phyloP scores from a whole-genome alignment of 345 rosid genomes.

The Camelina laxa region DNA sequence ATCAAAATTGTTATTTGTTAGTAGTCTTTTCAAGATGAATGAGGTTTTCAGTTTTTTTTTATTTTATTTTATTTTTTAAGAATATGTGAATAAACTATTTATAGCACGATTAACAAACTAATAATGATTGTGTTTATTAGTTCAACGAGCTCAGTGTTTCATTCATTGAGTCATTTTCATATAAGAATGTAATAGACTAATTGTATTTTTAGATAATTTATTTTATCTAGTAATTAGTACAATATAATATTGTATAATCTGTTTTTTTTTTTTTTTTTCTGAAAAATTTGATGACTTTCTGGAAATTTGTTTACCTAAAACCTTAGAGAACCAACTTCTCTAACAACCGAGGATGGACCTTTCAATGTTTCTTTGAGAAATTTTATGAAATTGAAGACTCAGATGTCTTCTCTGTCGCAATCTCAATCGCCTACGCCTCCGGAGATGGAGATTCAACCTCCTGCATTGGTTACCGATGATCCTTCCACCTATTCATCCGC shows the following conservation, averaged over 20 bases:
- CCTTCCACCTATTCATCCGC: conserved; percentile 50
- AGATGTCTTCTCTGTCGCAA: conserved; percentile 42
- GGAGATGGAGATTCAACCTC: conserved; percentile 53
- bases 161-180: conserved; percentile 5
- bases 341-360: conserved; percentile 40
- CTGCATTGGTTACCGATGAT: conserved; percentile 47
- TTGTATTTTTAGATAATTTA: conserved; percentile 12
- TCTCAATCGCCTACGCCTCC: conserved; percentile 36
- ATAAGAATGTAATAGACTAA: not conserved
- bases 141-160: conserved; percentile 21
- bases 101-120: conserved; percentile 33
- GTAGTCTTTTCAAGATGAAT: not conserved
- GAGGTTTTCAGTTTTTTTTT: not conserved
- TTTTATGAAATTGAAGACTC: conserved; percentile 8
- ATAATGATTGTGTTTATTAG: conserved; percentile 17
- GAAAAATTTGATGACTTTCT: conserved; percentile 25
- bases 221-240: not conserved
- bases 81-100: conserved; percentile 11
- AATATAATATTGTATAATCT: not conserved
- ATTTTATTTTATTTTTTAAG: too few species aligned
- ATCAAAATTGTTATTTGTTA: too few species aligned
- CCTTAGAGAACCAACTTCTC: conserved; percentile 42
- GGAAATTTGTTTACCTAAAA: conserved; percentile 27
- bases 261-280: not conserved
- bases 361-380: conserved; percentile 3